Percentiles rank a stretch among this genome's conserved stretches.
Evolutionary conservation across 768 basidiomycete species (phyloP).

Genomic region (Dioszegia aurantiaca): DNA sequence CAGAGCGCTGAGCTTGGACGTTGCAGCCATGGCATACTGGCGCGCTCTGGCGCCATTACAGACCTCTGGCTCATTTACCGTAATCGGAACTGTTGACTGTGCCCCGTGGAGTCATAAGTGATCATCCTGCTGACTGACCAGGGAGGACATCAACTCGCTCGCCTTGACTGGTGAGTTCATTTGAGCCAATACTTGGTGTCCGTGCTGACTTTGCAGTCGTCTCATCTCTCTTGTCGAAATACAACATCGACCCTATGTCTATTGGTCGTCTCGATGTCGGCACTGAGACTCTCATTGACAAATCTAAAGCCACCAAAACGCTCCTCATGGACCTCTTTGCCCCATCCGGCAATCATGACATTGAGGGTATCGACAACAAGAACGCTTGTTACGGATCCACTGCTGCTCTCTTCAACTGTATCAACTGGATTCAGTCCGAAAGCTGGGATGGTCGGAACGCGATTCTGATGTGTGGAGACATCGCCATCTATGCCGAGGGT

Average conservation of each 20-base stretch:
- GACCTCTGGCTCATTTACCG: too few species aligned
- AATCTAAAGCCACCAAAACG: conserved; percentile 98
- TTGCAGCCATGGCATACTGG: too few species aligned
- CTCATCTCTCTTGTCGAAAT: conserved; percentile 82
- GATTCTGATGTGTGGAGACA: conserved; percentile 93
- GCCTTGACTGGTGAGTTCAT: conserved; percentile 74
- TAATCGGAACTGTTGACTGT: too few species aligned
- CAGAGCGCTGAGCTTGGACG: too few species aligned
- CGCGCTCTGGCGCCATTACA: too few species aligned
- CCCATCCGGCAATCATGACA: conserved; percentile 86
- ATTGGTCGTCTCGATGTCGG: conserved; percentile 98
- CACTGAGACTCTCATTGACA: conserved; percentile 99
- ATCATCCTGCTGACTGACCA: conserved; percentile 15
- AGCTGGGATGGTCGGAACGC: conserved; percentile 98
- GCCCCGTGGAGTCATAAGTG: too few species aligned
- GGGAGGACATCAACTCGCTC: conserved; percentile 97
- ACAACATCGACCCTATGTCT: conserved; percentile 89
- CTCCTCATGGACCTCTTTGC: conserved; percentile 97
- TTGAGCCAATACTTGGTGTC: background rate
- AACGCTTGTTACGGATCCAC: conserved; percentile 99
- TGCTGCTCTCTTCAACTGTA: conserved; percentile 95
- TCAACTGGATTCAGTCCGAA: conserved; percentile 95
- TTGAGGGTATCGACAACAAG: conserved; percentile 98
- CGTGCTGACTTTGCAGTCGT: conserved; percentile 61
- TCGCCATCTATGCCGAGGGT: conserved; percentile 97